These are phyloP conservation scores for Glycine soja DNA, from an alignment of 306 rosid species.

Conservation along the genomic window DNA sequence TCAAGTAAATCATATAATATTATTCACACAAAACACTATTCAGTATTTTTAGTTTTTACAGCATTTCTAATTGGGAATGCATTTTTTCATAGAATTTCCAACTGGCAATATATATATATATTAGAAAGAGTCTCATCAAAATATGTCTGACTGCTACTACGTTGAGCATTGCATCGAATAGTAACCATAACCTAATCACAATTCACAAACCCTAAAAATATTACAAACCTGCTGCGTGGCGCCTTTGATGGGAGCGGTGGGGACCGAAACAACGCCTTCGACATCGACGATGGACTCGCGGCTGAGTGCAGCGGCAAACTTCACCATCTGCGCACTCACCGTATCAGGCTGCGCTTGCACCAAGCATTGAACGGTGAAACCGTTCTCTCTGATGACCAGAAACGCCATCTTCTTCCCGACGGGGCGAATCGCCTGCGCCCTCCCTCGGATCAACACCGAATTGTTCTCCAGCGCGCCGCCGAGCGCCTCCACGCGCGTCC, in stretches of 20 bases:
- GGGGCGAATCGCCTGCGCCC: constrained; percentile 82
- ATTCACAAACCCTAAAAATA: background rate
- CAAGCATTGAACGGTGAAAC: constrained; percentile 85
- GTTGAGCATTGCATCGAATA: background rate
- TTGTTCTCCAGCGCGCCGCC: constrained; percentile 48
- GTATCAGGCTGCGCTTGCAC: constrained; percentile 68
- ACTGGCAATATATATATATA: no score
- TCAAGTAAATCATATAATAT: background rate
- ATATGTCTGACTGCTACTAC: no score
- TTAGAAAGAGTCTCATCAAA: no score
- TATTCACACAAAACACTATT: background rate
- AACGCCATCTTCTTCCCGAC: constrained; percentile 94
- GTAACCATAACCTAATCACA: background rate
- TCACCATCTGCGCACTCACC: constrained; percentile 91
- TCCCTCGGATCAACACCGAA: constrained; percentile 68
- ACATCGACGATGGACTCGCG: constrained; percentile 85
- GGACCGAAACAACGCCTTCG: constrained; percentile 78
- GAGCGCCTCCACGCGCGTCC: constrained; percentile 69
- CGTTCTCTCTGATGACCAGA: constrained; percentile 71
- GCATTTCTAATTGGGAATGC: background rate
- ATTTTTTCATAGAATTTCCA: background rate
- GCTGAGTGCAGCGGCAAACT: constrained; percentile 68
- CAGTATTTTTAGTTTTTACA: background rate
- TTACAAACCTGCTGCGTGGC: constrained; percentile 77
- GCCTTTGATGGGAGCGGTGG: constrained; percentile 67